Conservation (phyloP, 2,329 filamentous ascomycete species). For the Daldinia eschscholtzii region DNA sequence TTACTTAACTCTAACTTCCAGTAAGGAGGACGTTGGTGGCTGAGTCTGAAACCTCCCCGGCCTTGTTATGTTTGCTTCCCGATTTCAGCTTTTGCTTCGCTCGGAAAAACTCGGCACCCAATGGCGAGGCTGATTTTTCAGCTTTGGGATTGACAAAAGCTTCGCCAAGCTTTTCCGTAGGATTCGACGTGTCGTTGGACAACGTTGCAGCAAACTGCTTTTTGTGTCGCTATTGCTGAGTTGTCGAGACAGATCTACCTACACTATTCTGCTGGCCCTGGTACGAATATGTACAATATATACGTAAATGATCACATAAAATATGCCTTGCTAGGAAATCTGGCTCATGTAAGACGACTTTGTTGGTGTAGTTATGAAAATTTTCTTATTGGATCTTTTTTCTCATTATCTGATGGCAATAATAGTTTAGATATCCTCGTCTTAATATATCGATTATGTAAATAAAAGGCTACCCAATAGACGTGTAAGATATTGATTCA, state of each 20-base stretch:
- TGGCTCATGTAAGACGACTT: constrained; percentile 13
- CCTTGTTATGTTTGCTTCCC: constrained; percentile 1
- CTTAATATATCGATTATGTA: constrained; percentile 5
- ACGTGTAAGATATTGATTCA: not conserved
- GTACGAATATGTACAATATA: constrained; percentile 19
- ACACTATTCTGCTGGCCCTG: not conserved
- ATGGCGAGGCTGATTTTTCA: constrained; percentile 38
- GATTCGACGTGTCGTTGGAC: constrained; percentile 19
- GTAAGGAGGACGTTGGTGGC: constrained; percentile 8
- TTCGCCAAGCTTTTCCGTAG: constrained; percentile 26
- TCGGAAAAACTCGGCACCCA: constrained; percentile 34
- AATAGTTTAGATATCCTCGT: constrained; percentile 1
- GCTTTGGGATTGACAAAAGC: constrained; percentile 28
- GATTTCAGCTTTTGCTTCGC: constrained; percentile 30
- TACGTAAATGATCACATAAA: constrained; percentile 12
- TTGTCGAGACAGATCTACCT: constrained; percentile 19
- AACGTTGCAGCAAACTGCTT: not conserved
- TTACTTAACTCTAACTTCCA: constrained; percentile 18
- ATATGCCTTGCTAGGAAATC: constrained; percentile 7
- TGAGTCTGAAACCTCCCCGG: constrained; percentile 25
- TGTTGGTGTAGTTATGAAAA: not conserved
- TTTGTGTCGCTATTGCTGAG: constrained; percentile 13
- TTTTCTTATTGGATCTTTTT: constrained; percentile 15
- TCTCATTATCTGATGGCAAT: constrained; percentile 19
- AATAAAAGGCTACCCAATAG: not conserved